Evolutionary conservation across 352 stramenopile species (phyloP), one percentile per base, ranked within the genome.

Genomic region (Pythium brachiatum): DNA sequence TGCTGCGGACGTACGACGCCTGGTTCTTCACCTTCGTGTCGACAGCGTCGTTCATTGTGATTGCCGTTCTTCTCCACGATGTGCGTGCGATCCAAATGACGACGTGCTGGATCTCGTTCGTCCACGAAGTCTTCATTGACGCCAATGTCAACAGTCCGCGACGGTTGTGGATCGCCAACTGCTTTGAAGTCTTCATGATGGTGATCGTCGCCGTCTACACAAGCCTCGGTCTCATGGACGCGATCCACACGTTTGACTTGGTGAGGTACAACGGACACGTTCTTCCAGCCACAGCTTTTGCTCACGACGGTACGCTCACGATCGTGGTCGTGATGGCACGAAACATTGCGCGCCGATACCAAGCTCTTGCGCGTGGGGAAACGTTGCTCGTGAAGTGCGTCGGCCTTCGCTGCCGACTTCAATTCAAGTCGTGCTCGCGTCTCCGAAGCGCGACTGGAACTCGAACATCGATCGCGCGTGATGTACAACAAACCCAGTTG

Each of bases 11-110:
- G 3, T 59, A 59, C 53, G 53, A 48, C 53, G 34, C 44, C 13
- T 59, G 53, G 36, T 59, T 59, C 53, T 59, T 59, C 36, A 27
- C 20, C 38, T 41, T 51, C 26, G n/a, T 31, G 36, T 25, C 53
- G 11, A 59, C 53, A 21, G 3, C 13, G 3, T 21, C 38, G 4
- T 46, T 59, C 5, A 6, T 39, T 20, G 34, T 43, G 38, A 36
- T 59, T 8, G 23, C 15, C 4, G 21, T 46, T 5, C 38, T 46
- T 46, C 38, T 46, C 31, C 2, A 39, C 20, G n/a, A 20, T 18
- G 1, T 32, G 29, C 51, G 51, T 3, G 26, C 31, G 15, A 11
- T 46, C 3, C 7, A 46, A 11, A 20, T 46, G 51, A 3, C 46
- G 0, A 39, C 15, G 5, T 57, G 31, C 31, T 57, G 51, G 51